Evolutionary conservation across 108 stramenopile species (phyloP).

Genomic region (Bacterosira constricta): DNA sequence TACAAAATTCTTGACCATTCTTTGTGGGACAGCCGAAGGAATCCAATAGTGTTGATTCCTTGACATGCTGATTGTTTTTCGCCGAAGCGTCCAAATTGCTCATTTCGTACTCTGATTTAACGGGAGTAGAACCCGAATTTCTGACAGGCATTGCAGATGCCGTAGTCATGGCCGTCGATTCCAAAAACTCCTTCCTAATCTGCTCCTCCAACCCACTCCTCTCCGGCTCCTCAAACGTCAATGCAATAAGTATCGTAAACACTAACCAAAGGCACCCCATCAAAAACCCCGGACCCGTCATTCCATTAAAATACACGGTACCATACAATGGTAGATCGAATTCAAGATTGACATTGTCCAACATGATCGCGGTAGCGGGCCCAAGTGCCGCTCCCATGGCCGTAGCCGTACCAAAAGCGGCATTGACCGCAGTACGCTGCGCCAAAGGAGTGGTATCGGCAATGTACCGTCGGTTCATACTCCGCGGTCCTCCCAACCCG

Average conservation of each 20-base stretch:
- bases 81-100: not conserved
- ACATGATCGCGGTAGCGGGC: constrained; percentile 76
- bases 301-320: constrained; percentile 62
- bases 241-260: constrained; percentile 45
- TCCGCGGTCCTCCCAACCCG: constrained; percentile 86
- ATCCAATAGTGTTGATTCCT: not conserved
- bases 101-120: constrained; percentile 15
- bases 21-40: not conserved
- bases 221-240: constrained; percentile 62
- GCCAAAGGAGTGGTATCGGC: constrained; percentile 78
- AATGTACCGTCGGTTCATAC: constrained; percentile 87
- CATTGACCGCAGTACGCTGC: constrained; percentile 80
- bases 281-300: constrained; percentile 82
- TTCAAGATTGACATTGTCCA: constrained; percentile 56
- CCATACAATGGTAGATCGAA: constrained; percentile 50
- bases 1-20: no score
- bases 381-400: constrained; percentile 86
- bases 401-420: constrained; percentile 77
- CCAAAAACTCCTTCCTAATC: constrained; percentile 42
- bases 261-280: constrained; percentile 81
- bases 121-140: not conserved
- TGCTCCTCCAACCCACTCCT: constrained; percentile 68
- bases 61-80: not conserved
- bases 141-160: no score
- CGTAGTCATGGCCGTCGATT: not conserved